phyloP scores from a whole-genome alignment of 441 rosid genomes.

The Adansonia gregorii region DNA sequence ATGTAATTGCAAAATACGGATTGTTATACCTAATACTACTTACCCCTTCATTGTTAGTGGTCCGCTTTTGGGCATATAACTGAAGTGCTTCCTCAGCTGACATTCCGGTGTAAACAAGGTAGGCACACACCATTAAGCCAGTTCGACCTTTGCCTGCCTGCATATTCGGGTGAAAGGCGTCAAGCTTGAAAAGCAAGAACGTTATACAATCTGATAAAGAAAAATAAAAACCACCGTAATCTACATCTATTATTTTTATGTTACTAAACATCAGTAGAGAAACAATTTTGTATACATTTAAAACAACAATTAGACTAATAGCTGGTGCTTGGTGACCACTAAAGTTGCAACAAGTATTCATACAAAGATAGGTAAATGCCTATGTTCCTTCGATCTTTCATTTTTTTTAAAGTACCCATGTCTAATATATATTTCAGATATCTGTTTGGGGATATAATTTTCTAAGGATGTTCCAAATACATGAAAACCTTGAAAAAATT shows the following conservation, averaged over 20 bases:
- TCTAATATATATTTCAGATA: too few relatives aligned
- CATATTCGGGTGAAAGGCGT: conserved; percentile 26
- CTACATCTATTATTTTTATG: neutral
- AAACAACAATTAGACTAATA: neutral
- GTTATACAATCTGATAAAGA: neutral
- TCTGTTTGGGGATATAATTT: too few relatives aligned
- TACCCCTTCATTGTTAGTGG: conserved; percentile 92
- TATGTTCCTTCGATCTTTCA: too few relatives aligned
- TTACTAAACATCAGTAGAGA: neutral
- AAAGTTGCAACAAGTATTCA: neutral
- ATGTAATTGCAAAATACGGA: too few relatives aligned
- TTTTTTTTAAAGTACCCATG: too few relatives aligned
- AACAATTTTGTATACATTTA: neutral
- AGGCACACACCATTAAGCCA: conserved; percentile 83
- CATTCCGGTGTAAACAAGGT: conserved; percentile 84
- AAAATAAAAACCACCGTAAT: neutral
- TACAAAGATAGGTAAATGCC: neutral
- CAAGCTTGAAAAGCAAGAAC: neutral
- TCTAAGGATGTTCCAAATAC: too few relatives aligned
- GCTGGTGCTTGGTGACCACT: neutral
- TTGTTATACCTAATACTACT: conserved; percentile 24
- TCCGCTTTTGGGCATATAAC: conserved; percentile 76
- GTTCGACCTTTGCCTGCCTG: conserved; percentile 98
- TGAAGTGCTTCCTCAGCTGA: conserved; percentile 80
- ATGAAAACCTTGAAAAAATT: too few relatives aligned